These are phyloP conservation scores for Xylaria grammica DNA, from an alignment of 495 filamentous ascomycete species.

Conservation along the genomic window DNA sequence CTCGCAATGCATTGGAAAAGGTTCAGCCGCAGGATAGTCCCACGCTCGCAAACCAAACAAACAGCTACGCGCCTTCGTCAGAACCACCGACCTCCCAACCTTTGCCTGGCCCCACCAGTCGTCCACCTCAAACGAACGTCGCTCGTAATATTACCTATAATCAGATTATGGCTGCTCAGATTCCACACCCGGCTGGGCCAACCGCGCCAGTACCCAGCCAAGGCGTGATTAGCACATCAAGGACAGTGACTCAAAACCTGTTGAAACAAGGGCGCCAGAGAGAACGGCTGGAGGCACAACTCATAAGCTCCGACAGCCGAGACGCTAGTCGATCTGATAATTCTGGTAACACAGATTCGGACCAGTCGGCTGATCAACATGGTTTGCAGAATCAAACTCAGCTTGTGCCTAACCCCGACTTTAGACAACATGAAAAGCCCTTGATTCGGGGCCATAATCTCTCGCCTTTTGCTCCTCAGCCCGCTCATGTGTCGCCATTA, in stretches of 20 bases:
- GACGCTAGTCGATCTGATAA: slow-evolving; percentile 47
- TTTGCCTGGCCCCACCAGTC: slow-evolving; percentile 13
- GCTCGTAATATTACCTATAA: slow-evolving; percentile 6
- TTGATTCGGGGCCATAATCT: slow-evolving; percentile 54
- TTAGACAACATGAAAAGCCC: slow-evolving; percentile 40
- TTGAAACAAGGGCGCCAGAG: slow-evolving; percentile 18
- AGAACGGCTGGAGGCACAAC: slow-evolving; percentile 31
- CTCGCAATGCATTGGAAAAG: slow-evolving; percentile 50
- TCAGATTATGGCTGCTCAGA: slow-evolving; percentile 3
- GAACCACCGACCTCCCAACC: slow-evolving; percentile 22
- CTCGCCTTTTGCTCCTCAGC: slow-evolving; percentile 80
- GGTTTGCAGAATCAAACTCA: slow-evolving; percentile 39
- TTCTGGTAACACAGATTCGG: slow-evolving; percentile 45
- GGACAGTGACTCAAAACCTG: background rate
- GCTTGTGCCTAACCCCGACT: slow-evolving; percentile 40
- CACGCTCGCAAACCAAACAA: slow-evolving; percentile 16
- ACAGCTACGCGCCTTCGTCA: slow-evolving; percentile 14
- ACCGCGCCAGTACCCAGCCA: slow-evolving; percentile 22
- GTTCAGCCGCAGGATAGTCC: slow-evolving; percentile 43
- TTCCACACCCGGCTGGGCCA: slow-evolving; percentile 17
- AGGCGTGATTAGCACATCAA: slow-evolving; percentile 16
- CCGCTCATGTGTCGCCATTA: slow-evolving; percentile 79
- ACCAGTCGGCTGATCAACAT: slow-evolving; percentile 40
- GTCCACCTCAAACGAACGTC: slow-evolving; percentile 10
- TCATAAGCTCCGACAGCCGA: slow-evolving; percentile 43